A percentile compares a stretch with the other conserved stretches of the same genome.
Conservation (phyloP, 2,329 filamentous ascomycete species). For the Fusarium irregulare region DNA sequence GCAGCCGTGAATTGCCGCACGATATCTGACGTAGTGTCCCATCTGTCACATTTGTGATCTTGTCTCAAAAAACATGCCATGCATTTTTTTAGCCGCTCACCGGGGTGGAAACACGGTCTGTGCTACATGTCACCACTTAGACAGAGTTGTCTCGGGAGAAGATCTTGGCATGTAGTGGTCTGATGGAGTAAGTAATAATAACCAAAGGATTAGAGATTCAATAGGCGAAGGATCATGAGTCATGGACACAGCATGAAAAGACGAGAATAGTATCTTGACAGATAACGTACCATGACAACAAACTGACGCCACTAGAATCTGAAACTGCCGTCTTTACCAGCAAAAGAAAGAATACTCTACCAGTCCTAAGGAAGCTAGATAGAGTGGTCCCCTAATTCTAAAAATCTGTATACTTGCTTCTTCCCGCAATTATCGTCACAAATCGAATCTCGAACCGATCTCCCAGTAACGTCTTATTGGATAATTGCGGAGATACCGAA, state of each 20-base stretch:
- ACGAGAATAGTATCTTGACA: background rate
- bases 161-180: background rate
- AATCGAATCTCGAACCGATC: background rate
- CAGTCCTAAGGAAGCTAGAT: no score
- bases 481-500: constrained; percentile 23
- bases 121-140: constrained; percentile 6
- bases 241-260: background rate
- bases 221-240: background rate
- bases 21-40: background rate
- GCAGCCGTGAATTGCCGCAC: background rate
- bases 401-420: constrained; percentile 12
- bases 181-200: background rate
- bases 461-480: background rate
- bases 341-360: background rate
- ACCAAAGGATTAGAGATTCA: background rate
- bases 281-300: background rate
- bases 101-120: constrained; percentile 24
- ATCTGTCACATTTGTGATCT: constrained; percentile 3
- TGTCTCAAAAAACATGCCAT: background rate
- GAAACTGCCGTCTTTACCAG: background rate
- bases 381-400: background rate
- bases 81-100: constrained; percentile 16
- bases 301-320: background rate
- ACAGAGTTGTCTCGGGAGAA: background rate
- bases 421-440: constrained; percentile 15